Conservation (phyloP, 2,329 filamentous ascomycete genomes). For the Tricladium varicosporioides region DNA sequence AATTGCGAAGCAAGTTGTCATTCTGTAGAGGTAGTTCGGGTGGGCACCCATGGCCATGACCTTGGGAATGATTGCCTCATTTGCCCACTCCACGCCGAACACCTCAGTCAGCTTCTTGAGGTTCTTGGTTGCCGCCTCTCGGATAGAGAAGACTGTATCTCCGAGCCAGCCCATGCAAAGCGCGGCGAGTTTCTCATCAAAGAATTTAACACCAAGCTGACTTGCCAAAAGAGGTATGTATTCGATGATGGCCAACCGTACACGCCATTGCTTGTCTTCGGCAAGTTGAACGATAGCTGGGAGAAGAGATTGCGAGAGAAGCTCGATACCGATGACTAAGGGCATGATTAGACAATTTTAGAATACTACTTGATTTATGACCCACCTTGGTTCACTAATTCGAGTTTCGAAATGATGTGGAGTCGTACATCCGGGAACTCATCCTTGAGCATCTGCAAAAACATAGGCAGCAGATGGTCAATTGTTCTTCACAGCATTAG, state of each 20-base stretch:
- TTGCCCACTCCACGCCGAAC: constrained; percentile 97
- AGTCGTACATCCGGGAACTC: constrained; percentile 97
- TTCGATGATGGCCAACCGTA: constrained; percentile 96
- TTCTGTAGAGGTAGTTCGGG: constrained; percentile 97
- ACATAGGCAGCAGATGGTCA: constrained; percentile 95
- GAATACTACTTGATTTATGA: constrained; percentile 6
- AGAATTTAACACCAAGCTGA: constrained; percentile 95
- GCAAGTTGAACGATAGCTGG: constrained; percentile 96
- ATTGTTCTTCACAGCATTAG: constrained; percentile 65
- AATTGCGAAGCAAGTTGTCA: constrained; percentile 99
- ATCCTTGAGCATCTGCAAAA: constrained; percentile 98
- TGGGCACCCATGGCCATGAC: constrained; percentile 98
- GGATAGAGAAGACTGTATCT: constrained; percentile 97
- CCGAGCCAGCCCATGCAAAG: constrained; percentile 99
- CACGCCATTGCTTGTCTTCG: constrained; percentile 99
- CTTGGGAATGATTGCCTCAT: constrained; percentile 95
- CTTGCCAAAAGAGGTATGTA: constrained; percentile 96
- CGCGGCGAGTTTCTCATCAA: constrained; percentile 92
- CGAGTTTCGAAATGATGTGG: constrained; percentile 99
- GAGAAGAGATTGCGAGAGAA: constrained; percentile 92
- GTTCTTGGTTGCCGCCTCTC: constrained; percentile 95
- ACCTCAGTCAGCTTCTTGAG: constrained; percentile 98
- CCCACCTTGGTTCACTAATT: constrained; percentile 91
- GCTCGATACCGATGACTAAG: constrained; percentile 92
- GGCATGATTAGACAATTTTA: constrained; percentile 19